Conservation (phyloP, 352 stramenopile species). For the Albugo candida region DNA sequence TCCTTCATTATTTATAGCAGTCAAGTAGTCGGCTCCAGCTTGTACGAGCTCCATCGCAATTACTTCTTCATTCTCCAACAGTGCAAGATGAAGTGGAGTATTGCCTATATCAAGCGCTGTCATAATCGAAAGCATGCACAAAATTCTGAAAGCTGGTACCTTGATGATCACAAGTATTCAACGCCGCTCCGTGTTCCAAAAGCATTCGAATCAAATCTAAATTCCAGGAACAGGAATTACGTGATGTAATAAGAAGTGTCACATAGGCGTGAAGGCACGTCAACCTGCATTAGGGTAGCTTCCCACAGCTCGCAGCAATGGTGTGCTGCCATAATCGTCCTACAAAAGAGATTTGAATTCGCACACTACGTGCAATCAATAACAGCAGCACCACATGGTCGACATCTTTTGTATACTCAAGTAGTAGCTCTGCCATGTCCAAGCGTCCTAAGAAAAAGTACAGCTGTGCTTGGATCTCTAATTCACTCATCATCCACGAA, state of each 20-base stretch:
- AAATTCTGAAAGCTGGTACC: constrained; percentile 7
- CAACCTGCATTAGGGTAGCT: constrained; percentile 30
- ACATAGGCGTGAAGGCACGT: background rate
- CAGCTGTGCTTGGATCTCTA: constrained; percentile 1
- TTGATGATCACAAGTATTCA: constrained; percentile 27
- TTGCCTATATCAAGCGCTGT: constrained; percentile 18
- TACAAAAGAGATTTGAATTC: constrained; percentile 3
- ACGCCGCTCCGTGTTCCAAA: constrained; percentile 35
- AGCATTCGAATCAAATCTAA: constrained; percentile 36
- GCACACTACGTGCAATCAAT: background rate
- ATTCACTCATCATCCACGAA: constrained; percentile 3
- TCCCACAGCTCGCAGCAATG: constrained; percentile 35
- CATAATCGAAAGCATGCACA: background rate
- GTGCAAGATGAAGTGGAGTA: constrained; percentile 41
- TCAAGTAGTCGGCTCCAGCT: constrained; percentile 23
- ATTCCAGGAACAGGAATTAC: background rate
- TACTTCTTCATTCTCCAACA: constrained; percentile 37
- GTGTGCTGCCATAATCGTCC: constrained; percentile 41
- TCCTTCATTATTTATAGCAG: constrained; percentile 35
- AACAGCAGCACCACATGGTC: constrained; percentile 23
- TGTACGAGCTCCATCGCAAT: constrained; percentile 41
- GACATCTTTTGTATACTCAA: constrained; percentile 46
- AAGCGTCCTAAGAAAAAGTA: constrained; percentile 9
- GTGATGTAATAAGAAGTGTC: background rate
- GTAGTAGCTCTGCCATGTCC: constrained; percentile 40